Base-by-base conservation (phyloP, 2,329 filamentous ascomycete genomes). In the Xylaria digitata region DNA sequence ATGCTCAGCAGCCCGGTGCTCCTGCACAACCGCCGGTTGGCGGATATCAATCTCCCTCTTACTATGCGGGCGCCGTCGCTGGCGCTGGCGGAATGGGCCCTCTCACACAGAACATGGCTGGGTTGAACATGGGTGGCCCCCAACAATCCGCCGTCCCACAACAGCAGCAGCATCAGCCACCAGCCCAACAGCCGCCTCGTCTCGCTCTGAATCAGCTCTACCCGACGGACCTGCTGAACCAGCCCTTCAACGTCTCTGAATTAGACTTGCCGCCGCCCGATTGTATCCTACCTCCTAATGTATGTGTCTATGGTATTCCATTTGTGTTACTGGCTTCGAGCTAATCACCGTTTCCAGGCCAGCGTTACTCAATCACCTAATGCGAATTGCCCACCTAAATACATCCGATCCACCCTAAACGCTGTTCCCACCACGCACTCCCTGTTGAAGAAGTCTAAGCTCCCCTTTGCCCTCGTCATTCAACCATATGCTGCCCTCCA, bases 391-490 rank as follows among this genome's bases (percentile, higher is more conserved):
- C 89, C 93, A 61, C 88, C 94, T 26, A 96, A 96, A 84, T 99
- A 96, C 79, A 90, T 98, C 71, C 92, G 96, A 73, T 98, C 96
- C 21, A 98, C 96, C 6, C 83, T 99, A 71, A 98, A 98, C 79
- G 93, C 93, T 30, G 90, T 97, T 49, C 96, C 96, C 2, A 97
- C 94, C 23, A 97, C 93, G 65, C 89, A 96, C 80, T 96, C 92
- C 21, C 86, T 98, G 30, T 86, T 99, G 67, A 99, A 98, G 83
- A 98, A 98, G 83, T 97, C 94, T 63, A 96, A 94, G 80, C 86
- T 99, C 65, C 96, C 96, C 0, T 97, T 98, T 78, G 94, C 95
- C 46, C 89, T 99, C 43, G 90, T 98, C 70, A 97, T 99, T 72
- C 95, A 98, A 80, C 96, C 96, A 15, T 99, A 98, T 76, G 93